phyloP scores from a whole-genome alignment of 371 early-diverging fungal species.

The Syncephalastrum monosporum region DNA sequence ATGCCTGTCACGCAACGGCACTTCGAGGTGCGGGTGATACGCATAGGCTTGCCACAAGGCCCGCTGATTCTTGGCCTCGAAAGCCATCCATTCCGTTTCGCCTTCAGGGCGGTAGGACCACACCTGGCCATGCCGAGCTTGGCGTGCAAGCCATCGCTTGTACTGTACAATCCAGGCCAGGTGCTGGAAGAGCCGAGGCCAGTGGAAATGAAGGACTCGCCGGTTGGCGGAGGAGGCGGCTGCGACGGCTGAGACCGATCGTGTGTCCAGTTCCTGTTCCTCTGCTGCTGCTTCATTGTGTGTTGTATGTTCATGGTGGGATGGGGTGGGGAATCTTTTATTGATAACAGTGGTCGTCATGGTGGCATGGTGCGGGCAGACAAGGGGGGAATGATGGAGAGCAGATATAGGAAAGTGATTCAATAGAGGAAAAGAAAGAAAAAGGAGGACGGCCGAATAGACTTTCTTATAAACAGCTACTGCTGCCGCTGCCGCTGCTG shows the following conservation, averaged over 20 bases:
- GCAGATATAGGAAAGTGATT: no score
- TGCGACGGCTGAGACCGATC: background rate
- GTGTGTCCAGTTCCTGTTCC: background rate
- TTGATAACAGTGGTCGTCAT: no score
- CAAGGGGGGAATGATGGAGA: no score
- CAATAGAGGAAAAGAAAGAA: no score
- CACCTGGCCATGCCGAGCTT: slow-evolving; percentile 1
- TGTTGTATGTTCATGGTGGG: no score
- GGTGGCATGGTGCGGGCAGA: no score
- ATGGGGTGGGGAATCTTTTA: no score
- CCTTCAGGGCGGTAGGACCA: slow-evolving; percentile 18
- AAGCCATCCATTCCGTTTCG: slow-evolving; percentile 10
- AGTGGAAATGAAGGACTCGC: slow-evolving; percentile 1
- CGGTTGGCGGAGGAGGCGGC: background rate
- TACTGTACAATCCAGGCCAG: slow-evolving; percentile 1
- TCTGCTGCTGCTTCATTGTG: background rate
- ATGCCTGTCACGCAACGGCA: slow-evolving; percentile 14
- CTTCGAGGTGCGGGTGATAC: slow-evolving; percentile 10
- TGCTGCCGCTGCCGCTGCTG: background rate
- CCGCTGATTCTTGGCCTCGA: slow-evolving; percentile 18
- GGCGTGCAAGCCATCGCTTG: slow-evolving; percentile 3
- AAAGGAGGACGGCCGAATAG: no score
- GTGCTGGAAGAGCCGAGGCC: slow-evolving; percentile 5
- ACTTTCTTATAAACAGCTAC: no score
- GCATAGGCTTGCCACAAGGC: slow-evolving; percentile 17